Base-by-base conservation (phyloP, 179 eudicot genomes). In the Spinacia oleracea region DNA sequence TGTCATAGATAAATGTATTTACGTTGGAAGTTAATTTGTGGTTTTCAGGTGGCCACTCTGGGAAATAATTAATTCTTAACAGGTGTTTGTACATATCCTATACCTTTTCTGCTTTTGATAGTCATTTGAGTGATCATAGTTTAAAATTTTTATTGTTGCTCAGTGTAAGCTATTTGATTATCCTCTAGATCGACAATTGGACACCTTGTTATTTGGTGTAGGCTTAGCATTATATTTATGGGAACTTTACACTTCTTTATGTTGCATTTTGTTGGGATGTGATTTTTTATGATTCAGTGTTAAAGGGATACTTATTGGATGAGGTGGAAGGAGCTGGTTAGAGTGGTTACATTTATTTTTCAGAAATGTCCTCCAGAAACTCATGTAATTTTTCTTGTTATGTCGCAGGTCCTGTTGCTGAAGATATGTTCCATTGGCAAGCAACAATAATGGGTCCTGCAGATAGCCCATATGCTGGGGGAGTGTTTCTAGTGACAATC, bases 401-500 rank as follows among this genome's bases (percentile, higher is more conserved):
- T 63, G 5, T 46, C 35, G 48, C 46, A 84, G 87, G 87, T 29
- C 87, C 87, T 78, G 87, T 84, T 76, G 87, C 82, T 27, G 84
- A 81, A 72, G 87, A 84, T 75, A 84, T 84, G 84, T 84, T 81
- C 56, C 87, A 84, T 50, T 84, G 87, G 87, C 87, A 84, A 75
- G 87, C 87, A 34, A 84, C 87, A 40, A 84, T 84, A 51, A 84
- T 84, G 87, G 87, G 87, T 46, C 87, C 84, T 23, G 77, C 75
- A 55, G 87, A 84, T 70, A 84, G 87, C 80, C 87, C 87, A 31
- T 84, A 81, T 72, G 82, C 87, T 0, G 87, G 84, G 67, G 87
- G 87, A 64, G 87, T 84, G 73, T 84, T 84, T 56, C 75, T 84
- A 23, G 82, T 81, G 35, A 84, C 87, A 42, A 84, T 84, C 51